phyloP scores from a whole-genome alignment of 345 rosid genomes.

The Populus tremula region DNA sequence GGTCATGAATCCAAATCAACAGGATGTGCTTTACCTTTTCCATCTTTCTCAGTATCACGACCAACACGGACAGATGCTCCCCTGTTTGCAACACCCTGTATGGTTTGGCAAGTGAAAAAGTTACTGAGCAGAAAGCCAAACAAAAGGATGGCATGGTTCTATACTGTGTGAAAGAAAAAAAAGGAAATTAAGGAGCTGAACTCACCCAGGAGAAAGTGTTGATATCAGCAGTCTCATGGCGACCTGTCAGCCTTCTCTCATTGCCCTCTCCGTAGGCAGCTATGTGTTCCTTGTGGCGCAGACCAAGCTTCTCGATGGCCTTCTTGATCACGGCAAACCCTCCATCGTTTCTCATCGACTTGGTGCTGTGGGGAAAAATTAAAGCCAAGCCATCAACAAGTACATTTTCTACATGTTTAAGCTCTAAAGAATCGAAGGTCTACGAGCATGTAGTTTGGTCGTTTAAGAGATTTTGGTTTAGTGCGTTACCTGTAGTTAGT shows the following conservation, averaged over 20 bases:
- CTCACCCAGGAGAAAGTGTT: slow-evolving; percentile 69
- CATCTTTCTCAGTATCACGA: slow-evolving; percentile 66
- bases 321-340: slow-evolving; percentile 56
- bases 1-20: neutral
- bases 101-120: neutral
- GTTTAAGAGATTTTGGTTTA: neutral
- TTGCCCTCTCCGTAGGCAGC: slow-evolving; percentile 81
- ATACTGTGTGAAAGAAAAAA: neutral
- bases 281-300: slow-evolving; percentile 75
- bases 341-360: slow-evolving; percentile 75
- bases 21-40: slow-evolving; percentile 41
- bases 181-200: neutral
- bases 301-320: slow-evolving; percentile 71
- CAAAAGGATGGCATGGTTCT: neutral
- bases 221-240: slow-evolving; percentile 82
- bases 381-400: neutral
- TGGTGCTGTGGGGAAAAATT: slow-evolving; percentile 44
- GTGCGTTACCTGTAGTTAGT: slow-evolving; percentile 61
- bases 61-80: slow-evolving; percentile 85
- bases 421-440: neutral
- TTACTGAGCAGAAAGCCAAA: neutral
- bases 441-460: neutral
- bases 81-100: slow-evolving; percentile 76
- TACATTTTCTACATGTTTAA: neutral
- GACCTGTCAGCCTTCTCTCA: slow-evolving; percentile 73